These are phyloP conservation scores for Gossypium longicalyx DNA, from an alignment of 345 rosid genomes.

Conservation along the genomic window DNA sequence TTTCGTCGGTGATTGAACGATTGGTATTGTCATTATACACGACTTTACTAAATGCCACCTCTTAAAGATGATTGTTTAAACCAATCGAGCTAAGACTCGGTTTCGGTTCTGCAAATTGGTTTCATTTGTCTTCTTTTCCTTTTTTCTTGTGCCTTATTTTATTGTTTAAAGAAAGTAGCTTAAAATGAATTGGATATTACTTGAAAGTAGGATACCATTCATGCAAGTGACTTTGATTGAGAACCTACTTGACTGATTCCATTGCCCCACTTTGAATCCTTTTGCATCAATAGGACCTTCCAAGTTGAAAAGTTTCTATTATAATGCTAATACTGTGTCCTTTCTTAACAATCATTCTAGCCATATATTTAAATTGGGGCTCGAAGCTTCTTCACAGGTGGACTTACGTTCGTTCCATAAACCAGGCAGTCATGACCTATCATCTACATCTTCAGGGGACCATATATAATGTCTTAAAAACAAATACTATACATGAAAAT, in stretches of 20 bases:
- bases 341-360: neutral
- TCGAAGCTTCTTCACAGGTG: neutral
- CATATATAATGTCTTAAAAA: no score
- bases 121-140: slow-evolving; percentile 4
- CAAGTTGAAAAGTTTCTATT: slow-evolving; percentile 4
- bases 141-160: neutral
- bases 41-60: neutral
- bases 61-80: neutral
- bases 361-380: neutral
- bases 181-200: neutral
- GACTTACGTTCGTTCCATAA: neutral
- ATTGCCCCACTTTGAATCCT: neutral
- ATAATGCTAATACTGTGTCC: neutral
- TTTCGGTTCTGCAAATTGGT: no score
- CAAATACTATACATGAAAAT: neutral
- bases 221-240: slow-evolving; percentile 8
- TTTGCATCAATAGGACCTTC: neutral
- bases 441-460: neutral
- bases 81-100: neutral
- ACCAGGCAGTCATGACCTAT: neutral
- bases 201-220: neutral
- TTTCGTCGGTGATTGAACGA: neutral
- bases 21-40: neutral
- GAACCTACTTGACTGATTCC: neutral
- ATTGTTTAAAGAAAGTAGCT: neutral